Percentiles rank a stretch among this genome's conserved stretches.
Evolutionary conservation across 2,329 filamentous ascomycete genomes (phyloP).

Genomic region (Geoglossum cookeanum): DNA sequence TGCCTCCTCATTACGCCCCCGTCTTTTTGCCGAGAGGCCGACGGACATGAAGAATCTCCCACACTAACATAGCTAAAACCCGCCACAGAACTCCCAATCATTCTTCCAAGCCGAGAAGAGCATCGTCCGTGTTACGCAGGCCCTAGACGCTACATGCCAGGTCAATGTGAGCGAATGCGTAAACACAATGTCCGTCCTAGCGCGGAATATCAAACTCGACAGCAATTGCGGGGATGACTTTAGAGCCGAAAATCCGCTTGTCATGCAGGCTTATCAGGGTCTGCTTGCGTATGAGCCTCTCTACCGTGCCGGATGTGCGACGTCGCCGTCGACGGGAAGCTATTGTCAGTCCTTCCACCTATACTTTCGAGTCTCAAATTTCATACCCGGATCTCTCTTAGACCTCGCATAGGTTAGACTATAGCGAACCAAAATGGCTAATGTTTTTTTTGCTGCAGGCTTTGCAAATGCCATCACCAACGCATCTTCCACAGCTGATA

Average conservation of each 20-base stretch:
- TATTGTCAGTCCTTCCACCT: conserved; percentile 38
- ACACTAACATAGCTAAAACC: neutral
- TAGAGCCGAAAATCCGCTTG: conserved; percentile 43
- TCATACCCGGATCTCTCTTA: neutral
- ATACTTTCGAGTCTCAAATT: neutral
- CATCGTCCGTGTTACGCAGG: conserved; percentile 50
- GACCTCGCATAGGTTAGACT: neutral
- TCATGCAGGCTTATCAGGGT: conserved; percentile 56
- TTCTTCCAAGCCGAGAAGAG: conserved; percentile 70
- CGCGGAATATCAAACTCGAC: conserved; percentile 40
- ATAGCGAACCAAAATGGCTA: neutral
- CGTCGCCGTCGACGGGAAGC: conserved; percentile 37
- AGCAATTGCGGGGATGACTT: conserved; percentile 57
- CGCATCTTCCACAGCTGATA: conserved; percentile 44
- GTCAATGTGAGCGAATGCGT: conserved; percentile 48
- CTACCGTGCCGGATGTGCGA: conserved; percentile 65
- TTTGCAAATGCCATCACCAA: conserved; percentile 77
- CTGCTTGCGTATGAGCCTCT: conserved; percentile 59
- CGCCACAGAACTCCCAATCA: conserved; percentile 49
- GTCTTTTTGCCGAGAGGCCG: no score
- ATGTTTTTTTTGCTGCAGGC: conserved; percentile 16
- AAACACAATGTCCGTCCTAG: conserved; percentile 42
- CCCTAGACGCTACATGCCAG: conserved; percentile 60
- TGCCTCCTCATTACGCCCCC: neutral
- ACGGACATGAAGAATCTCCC: neutral